Base-by-base conservation (phyloP, 768 basidiomycete species). In the Daedaleopsis sinensis region DNA sequence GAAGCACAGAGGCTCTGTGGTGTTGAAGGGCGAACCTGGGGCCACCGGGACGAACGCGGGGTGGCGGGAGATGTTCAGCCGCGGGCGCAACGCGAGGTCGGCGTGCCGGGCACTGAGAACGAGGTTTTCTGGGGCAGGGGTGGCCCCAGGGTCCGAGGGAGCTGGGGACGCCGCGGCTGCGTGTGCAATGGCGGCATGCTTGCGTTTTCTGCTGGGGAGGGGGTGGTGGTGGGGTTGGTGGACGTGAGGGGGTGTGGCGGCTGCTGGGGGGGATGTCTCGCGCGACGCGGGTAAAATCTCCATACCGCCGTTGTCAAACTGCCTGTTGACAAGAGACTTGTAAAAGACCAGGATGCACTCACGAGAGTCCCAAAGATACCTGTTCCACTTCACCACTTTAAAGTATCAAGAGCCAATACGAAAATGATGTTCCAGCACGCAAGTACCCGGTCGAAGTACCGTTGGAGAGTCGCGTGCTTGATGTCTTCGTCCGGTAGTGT, bases 51-150 rank as follows among this genome's bases (percentile, higher is more conserved):
- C 70, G 72, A 93, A 92, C 1, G 78, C 75, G 1, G 91, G 91
- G 27, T 86, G 88, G 24, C 91, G 88, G 54, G 90, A 91, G 63
- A 91, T 84, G 37, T 84, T 83, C 43, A 93, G 84, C 52, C 85
- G 85, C 1, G 87, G 88, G 24, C 90, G 82, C 5, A 85, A 82
- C 52, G 84, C 84, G 63, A 91, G 82, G 73, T 91, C 89, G 19
- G 62, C 51, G 62, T 86, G 82, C 35, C 87, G 86, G 13, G 84
- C 83, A 16, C 84, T 81, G 55, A 90, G 82, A 62, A 90, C 80
- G 60, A 80, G 75, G 62, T 80, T 81, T 58, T 77, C 80, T 19
- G 71, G 62, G 23, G 71, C 71, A 13, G 78, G 76, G 15, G 77
- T 63, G 52, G 68, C 71, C 18, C 67, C 72, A 3, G 71, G 69